phyloP scores from a whole-genome alignment of 768 basidiomycete genomes.

The Macrolepiota albuminosa region DNA sequence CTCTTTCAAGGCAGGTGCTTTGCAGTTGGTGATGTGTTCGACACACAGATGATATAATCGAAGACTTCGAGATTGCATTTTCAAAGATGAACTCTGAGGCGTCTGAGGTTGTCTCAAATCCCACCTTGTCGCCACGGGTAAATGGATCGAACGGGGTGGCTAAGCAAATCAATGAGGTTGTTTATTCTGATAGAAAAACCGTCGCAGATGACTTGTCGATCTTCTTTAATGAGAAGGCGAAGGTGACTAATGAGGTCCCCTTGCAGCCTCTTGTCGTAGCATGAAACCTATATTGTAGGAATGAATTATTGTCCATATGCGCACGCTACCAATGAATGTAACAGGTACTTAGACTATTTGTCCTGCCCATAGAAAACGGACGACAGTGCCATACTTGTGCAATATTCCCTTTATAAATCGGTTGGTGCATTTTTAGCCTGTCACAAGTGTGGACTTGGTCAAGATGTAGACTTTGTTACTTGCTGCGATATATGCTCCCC shows the following conservation, averaged over 20 bases:
- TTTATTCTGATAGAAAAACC: no score
- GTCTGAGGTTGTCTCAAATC: background rate
- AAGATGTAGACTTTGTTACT: no score
- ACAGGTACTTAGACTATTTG: no score
- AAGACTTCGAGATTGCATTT: conserved; percentile 12
- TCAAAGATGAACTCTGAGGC: background rate
- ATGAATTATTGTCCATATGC: background rate
- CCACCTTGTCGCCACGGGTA: background rate
- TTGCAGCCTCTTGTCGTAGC: background rate
- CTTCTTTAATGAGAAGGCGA: background rate
- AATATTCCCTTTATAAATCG: no score
- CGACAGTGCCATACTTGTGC: no score
- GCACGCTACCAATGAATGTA: no score
- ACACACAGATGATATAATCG: conserved; percentile 9
- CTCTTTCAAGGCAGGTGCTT: background rate
- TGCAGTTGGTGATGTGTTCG: background rate
- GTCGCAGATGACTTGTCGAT: background rate
- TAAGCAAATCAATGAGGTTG: background rate
- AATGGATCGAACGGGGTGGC: background rate
- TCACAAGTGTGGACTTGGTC: no score
- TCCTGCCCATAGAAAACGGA: no score
- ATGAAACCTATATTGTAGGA: background rate
- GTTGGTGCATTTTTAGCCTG: no score
- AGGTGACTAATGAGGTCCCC: background rate
- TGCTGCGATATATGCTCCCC: no score